Percentiles rank a stretch among this genome's conserved stretches.
These are phyloP conservation scores for Allium sativum DNA, from an alignment of 106 monocot genomes.

Conservation along the genomic window DNA sequence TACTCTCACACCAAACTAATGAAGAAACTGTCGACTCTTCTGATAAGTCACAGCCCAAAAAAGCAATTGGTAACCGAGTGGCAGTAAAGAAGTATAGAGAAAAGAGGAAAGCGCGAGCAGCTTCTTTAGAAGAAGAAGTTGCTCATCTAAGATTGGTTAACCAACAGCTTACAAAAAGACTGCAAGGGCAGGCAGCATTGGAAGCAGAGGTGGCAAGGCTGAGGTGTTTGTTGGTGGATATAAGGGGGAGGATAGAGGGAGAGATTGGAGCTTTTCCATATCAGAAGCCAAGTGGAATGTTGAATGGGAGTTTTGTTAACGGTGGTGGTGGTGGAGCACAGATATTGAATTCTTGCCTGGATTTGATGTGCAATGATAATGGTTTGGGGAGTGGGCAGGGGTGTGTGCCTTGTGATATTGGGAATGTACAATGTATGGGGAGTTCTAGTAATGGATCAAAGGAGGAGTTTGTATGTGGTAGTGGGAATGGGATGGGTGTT, in stretches of 20 bases:
- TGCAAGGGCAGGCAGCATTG: conserved; percentile 42
- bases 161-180: conserved; percentile 50
- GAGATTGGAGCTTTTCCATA: conserved; percentile 90
- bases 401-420: conserved; percentile 16
- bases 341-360: conserved; percentile 45
- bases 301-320: conserved; percentile 8
- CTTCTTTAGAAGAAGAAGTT: conserved; percentile 82
- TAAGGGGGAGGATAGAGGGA: conserved; percentile 88
- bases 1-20: conserved; percentile 29
- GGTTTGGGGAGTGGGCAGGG: conserved; percentile 30
- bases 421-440: conserved; percentile 45
- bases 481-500: conserved; percentile 12
- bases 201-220: conserved; percentile 78
- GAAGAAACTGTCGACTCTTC: conserved; percentile 37
- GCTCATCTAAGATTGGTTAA: conserved; percentile 48
- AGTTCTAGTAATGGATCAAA: conserved; percentile 22
- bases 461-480: conserved; percentile 25
- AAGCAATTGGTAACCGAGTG: conserved; percentile 51
- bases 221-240: conserved; percentile 81
- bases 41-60: conserved; percentile 37
- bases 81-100: conserved; percentile 79
- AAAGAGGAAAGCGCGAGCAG: conserved; percentile 80
- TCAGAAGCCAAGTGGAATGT: conserved; percentile 35
- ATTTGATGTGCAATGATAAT: conserved; percentile 45
- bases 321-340: conserved; percentile 34